phyloP scores from a whole-genome alignment of 108 stramenopile genomes.

The Nitzschia sp. region DNA sequence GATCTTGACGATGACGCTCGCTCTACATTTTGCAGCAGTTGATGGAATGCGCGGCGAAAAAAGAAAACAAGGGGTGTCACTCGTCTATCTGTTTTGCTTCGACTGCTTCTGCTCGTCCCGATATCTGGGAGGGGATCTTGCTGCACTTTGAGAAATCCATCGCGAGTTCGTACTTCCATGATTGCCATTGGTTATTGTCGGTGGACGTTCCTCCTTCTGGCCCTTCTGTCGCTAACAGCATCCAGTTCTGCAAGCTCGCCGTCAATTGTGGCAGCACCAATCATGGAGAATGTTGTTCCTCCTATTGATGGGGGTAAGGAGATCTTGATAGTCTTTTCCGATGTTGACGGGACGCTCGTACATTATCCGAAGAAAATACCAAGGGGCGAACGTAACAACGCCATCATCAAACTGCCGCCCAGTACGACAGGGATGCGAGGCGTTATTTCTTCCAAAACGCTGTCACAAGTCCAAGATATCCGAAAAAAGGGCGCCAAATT shows the following conservation, averaged over 20 bases:
- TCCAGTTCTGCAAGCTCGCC: neutral
- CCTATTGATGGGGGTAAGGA: neutral
- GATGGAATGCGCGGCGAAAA: too few species aligned
- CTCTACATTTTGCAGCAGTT: too few species aligned
- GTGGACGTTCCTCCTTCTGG: neutral
- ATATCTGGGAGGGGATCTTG: too few species aligned
- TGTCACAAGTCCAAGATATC: conserved; percentile 35
- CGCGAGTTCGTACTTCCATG: too few species aligned
- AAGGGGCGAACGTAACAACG: neutral
- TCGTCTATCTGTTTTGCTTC: too few species aligned
- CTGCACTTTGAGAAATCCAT: too few species aligned
- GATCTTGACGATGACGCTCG: too few species aligned
- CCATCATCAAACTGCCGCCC: conserved; percentile 55
- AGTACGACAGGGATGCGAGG: conserved; percentile 72
- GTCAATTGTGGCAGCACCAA: neutral
- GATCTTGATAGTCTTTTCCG: conserved; percentile 58
- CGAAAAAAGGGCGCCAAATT: conserved; percentile 51
- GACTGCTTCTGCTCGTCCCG: too few species aligned
- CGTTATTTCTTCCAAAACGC: conserved; percentile 40
- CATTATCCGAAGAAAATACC: conserved; percentile 58
- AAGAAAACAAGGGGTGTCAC: too few species aligned
- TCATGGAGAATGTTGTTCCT: neutral
- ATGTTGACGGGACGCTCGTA: conserved; percentile 81
- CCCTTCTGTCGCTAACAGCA: neutral
- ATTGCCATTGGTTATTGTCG: too few species aligned